phyloP scores from a whole-genome alignment of 257 asterid species.

The Ocimum tenuiflorum region DNA sequence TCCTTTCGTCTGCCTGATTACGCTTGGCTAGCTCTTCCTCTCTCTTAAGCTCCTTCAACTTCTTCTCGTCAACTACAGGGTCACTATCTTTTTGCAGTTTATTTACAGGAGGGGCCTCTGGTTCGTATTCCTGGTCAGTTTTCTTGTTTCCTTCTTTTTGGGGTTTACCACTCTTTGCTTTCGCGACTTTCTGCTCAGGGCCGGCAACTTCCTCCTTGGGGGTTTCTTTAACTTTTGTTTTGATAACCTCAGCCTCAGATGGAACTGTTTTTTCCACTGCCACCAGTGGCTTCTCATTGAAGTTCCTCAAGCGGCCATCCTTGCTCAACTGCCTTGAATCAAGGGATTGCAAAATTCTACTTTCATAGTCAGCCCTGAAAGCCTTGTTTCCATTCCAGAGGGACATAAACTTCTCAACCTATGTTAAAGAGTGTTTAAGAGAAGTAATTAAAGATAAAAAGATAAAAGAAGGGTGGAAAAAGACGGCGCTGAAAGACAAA shows the following conservation, averaged over 20 bases:
- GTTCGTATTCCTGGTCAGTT: conserved; percentile 27
- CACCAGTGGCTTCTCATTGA: conserved; percentile 58
- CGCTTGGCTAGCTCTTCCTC: conserved; percentile 78
- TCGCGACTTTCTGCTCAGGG: conserved; percentile 29
- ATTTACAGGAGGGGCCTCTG: conserved; percentile 26
- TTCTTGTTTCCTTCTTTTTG: conserved; percentile 41
- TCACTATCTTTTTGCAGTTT: conserved; percentile 27
- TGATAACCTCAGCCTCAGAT: conserved; percentile 35
- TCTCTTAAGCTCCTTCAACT: conserved; percentile 62
- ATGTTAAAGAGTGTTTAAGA: neutral
- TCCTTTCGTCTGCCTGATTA: conserved; percentile 69
- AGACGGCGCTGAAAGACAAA: no score
- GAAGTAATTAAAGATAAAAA: neutral
- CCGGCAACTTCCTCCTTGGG: conserved; percentile 39
- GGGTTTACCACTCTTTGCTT: conserved; percentile 35
- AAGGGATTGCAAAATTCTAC: conserved; percentile 58
- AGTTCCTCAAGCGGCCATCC: conserved; percentile 72
- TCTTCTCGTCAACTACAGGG: conserved; percentile 55
- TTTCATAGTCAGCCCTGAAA: conserved; percentile 65
- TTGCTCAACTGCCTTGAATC: conserved; percentile 62
- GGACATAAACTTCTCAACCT: conserved; percentile 65
- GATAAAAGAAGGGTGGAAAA: no score
- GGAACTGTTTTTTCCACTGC: conserved; percentile 33
- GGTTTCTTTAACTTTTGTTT: conserved; percentile 27
- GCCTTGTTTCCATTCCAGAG: conserved; percentile 46